A percentile compares a stretch with the other conserved stretches of the same genome.
Evolutionary conservation across 345 rosid genomes (phyloP).

Genomic region (Pistacia vera): DNA sequence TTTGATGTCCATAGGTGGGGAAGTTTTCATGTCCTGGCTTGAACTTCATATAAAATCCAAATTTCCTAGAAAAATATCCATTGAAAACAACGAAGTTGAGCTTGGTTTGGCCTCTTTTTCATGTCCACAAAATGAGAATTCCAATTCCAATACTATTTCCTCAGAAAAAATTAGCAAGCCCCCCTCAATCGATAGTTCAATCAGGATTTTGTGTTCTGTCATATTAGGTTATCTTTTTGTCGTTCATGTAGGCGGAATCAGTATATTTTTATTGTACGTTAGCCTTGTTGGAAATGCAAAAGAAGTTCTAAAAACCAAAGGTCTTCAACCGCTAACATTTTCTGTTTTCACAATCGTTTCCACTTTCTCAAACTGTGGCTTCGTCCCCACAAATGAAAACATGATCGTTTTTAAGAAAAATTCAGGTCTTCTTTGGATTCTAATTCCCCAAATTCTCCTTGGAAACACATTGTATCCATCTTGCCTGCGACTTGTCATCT

Average conservation of each 20-base stretch:
- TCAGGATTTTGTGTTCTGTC: slow-evolving; percentile 22
- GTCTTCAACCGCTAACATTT: slow-evolving; percentile 35
- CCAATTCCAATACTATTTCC: no score
- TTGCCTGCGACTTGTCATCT: background rate
- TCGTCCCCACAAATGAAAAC: slow-evolving; percentile 62
- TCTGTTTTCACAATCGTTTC: slow-evolving; percentile 47
- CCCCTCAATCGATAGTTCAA: background rate
- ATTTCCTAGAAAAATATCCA: background rate
- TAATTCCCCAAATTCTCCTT: slow-evolving; percentile 39
- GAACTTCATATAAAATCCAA: slow-evolving; percentile 17
- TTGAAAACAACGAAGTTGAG: slow-evolving; percentile 6
- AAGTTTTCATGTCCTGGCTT: slow-evolving; percentile 56
- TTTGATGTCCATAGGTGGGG: slow-evolving; percentile 62
- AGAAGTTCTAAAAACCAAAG: slow-evolving; percentile 31
- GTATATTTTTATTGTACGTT: slow-evolving; percentile 30
- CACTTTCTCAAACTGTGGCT: slow-evolving; percentile 51
- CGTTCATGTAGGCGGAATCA: slow-evolving; percentile 25
- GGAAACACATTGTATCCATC: slow-evolving; percentile 38
- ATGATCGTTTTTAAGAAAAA: slow-evolving; percentile 44
- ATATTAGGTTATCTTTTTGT: slow-evolving; percentile 37
- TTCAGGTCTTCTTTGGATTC: slow-evolving; percentile 38
- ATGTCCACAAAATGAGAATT: background rate
- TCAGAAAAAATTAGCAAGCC: background rate
- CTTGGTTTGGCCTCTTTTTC: background rate
- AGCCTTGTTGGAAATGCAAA: slow-evolving; percentile 31